Evolutionary conservation across 441 rosid species (phyloP), one percentile per base, ranked within the genome.

Genomic region (Pelargonium cotyledonis): DNA sequence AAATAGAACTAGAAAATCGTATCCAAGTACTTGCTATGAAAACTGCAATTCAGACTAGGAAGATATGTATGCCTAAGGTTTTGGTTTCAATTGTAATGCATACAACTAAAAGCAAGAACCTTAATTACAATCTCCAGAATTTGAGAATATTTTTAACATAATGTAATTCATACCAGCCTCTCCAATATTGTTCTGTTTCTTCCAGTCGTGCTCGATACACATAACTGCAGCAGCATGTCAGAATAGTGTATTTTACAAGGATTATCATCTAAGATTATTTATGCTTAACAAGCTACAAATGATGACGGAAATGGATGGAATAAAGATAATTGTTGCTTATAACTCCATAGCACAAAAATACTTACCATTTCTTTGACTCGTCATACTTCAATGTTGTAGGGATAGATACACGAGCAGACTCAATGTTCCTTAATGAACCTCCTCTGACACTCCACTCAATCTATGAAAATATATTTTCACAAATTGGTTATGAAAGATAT

Each of bases 151-250:
- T 26, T 19, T 72, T 63, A 49, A 31, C 9, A 5, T 55, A 55
- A 60, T 69, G 65, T 72, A 41, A 78, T 68, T 40, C 71, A 75
- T 88, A 95, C 98, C 99, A 92, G 83, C 88, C 89, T 86, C 82
- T 92, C 99, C 99, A 95, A 73, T 92, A 89, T 80, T 94, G 87
- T 72, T 94, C 98, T 65, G 97, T 91, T 80, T 87, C 89, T 77
- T 79, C 91, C 51, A 94, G 73, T 51, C 72, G 83, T 60, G 98
- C 78, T 68, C 96, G 86, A 73, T 88, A 79, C 65, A 87, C 83
- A 68, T 85, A 94, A 80, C 98, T 91, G 82, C 80, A 80, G 65
- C 55, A 77, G 40, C 71, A 58, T 38, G 46, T 66, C 73, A 77
- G 62, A 53, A 73, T 10, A 26, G 11, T 14, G 68, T 41, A 67